A percentile compares a stretch with the other conserved stretches of the same genome.
These are phyloP conservation scores for Cyanidiococcus yangmingshanensis DNA, from an alignment of 23 red algal species.

Conservation along the genomic window DNA sequence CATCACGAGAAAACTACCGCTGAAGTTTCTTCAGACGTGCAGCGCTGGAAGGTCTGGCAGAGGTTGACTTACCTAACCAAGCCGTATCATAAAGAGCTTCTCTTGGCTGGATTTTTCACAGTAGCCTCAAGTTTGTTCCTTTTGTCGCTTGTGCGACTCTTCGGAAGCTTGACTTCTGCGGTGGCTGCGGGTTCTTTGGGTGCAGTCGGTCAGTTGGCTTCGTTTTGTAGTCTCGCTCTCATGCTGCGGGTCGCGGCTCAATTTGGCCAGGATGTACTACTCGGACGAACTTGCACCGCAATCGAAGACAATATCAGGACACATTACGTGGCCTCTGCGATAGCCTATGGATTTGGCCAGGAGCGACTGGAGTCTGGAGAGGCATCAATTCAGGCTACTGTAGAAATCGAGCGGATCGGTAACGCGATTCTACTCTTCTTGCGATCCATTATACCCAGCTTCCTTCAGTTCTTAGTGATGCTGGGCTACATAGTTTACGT, in stretches of 20 bases:
- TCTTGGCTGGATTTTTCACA: not conserved
- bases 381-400: not conserved
- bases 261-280: constrained; percentile 7
- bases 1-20: no score
- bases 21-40: no score
- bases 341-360: not conserved
- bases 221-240: not conserved
- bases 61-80: not conserved
- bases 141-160: not conserved
- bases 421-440: not conserved
- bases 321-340: not conserved
- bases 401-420: not conserved
- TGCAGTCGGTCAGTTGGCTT: not conserved
- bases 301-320: not conserved
- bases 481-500: constrained; percentile 1
- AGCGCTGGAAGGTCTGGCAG: no score
- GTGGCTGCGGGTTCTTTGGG: not conserved
- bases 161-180: not conserved
- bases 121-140: not conserved
- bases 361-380: not conserved
- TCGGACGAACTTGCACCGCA: not conserved
- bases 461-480: not conserved
- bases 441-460: not conserved
- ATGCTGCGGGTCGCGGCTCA: not conserved
- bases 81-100: not conserved